A percentile compares a stretch with the other conserved stretches of the same genome.
Evolutionary conservation across 257 asterid genomes (phyloP).

Genomic region (Nicotiana tomentosiformis): DNA sequence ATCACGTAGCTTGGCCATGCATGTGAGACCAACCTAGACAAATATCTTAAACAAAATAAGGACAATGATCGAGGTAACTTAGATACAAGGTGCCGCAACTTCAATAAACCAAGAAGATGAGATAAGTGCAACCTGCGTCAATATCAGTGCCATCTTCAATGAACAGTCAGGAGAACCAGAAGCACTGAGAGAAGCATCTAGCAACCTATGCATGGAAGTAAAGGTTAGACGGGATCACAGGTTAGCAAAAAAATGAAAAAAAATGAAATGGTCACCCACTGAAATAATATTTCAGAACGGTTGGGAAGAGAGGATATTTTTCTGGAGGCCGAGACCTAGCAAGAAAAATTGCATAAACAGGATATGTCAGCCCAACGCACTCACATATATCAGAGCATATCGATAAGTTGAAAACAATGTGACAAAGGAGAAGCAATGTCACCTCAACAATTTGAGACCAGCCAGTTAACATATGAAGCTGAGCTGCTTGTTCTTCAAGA

Average conservation of each 20-base stretch:
- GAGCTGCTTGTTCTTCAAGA: constrained; percentile 98
- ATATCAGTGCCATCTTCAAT: constrained; percentile 77
- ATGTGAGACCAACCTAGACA: constrained; percentile 85
- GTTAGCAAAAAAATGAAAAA: background rate
- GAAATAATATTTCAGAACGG: constrained; percentile 69
- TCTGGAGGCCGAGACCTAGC: constrained; percentile 72
- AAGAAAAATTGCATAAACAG: constrained; percentile 16
- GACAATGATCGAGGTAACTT: background rate
- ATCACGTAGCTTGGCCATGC: constrained; percentile 95
- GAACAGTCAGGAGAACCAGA: constrained; percentile 89
- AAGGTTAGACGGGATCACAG: constrained; percentile 8
- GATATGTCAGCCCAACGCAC: constrained; percentile 1
- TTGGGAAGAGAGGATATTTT: constrained; percentile 67
- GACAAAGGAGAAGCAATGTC: constrained; percentile 12
- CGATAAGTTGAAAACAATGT: background rate
- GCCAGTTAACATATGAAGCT: constrained; percentile 91
- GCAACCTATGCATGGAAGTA: constrained; percentile 43
- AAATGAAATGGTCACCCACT: constrained; percentile 43
- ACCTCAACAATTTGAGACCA: constrained; percentile 99
- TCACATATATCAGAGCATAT: background rate
- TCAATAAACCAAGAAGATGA: background rate
- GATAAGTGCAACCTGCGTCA: constrained; percentile 64
- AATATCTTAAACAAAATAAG: constrained; percentile 10
- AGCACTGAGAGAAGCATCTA: constrained; percentile 73
- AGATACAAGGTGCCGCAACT: background rate